These are phyloP conservation scores for Russula vinacea DNA, from an alignment of 768 basidiomycete genomes.

Conservation along the genomic window DNA sequence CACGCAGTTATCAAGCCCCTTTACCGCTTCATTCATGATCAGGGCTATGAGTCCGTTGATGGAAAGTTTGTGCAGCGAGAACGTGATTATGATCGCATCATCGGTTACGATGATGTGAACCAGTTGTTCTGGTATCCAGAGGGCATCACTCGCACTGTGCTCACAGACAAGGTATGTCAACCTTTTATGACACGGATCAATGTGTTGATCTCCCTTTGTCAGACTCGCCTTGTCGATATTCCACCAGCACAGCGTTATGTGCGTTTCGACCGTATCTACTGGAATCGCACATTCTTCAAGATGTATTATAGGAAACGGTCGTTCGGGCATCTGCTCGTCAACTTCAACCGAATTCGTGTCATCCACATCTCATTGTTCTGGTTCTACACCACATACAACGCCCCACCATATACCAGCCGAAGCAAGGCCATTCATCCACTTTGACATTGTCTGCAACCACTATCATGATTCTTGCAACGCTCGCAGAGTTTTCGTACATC, in stretches of 20 bases:
- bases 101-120: constrained; percentile 99
- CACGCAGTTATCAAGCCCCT: constrained; percentile 87
- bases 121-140: constrained; percentile 99
- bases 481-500: too few species aligned
- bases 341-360: constrained; percentile 99
- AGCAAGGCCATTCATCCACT: constrained; percentile 59
- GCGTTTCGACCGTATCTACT: constrained; percentile 95
- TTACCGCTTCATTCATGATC: constrained; percentile 95
- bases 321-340: constrained; percentile 94
- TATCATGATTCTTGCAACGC: too few species aligned
- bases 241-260: constrained; percentile 91
- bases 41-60: constrained; percentile 94
- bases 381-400: constrained; percentile 95
- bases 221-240: constrained; percentile 90
- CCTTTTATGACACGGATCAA: neutral
- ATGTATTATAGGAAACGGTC: constrained; percentile 98
- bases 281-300: constrained; percentile 97
- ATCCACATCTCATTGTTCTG: constrained; percentile 93
- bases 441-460: constrained; percentile 78
- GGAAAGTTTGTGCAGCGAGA: constrained; percentile 93
- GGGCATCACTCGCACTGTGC: constrained; percentile 86
- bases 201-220: neutral
- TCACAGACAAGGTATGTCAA: constrained; percentile 75
- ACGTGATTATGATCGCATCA: constrained; percentile 87
- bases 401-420: constrained; percentile 70